phyloP scores from a whole-genome alignment of 2,329 filamentous ascomycete genomes.

The Graphiopsis chlorocephala region DNA sequence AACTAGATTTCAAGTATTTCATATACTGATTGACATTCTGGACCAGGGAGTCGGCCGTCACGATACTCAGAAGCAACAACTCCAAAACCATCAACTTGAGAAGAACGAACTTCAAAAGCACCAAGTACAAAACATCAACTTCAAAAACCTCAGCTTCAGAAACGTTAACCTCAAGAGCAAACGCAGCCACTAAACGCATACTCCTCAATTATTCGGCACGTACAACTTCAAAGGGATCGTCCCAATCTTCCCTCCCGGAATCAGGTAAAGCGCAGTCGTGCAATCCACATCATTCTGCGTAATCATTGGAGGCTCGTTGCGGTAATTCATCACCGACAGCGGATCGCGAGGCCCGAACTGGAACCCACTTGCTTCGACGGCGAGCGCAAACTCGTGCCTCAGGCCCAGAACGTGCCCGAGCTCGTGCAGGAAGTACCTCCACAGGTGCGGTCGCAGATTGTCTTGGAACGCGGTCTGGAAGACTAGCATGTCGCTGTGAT shows the following conservation, averaged over 20 bases:
- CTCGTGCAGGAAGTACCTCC: background rate
- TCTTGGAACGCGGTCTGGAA: background rate
- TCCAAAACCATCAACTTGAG: background rate
- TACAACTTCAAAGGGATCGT: background rate
- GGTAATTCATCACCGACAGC: slow-evolving; percentile 8
- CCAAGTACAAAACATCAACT: too few species aligned
- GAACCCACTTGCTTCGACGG: background rate
- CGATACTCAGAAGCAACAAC: too few species aligned
- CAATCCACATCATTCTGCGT: background rate
- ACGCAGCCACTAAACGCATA: background rate
- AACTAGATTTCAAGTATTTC: background rate
- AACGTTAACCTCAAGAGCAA: too few species aligned
- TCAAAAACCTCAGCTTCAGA: background rate
- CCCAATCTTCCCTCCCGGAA: background rate
- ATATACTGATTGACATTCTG: background rate
- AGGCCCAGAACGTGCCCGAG: background rate
- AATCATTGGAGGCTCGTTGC: slow-evolving; percentile 2
- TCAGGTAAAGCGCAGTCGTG: background rate
- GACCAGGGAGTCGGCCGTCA: background rate
- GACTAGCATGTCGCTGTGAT: background rate
- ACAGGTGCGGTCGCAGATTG: background rate
- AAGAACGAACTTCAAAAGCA: too few species aligned
- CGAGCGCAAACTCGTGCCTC: background rate
- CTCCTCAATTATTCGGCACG: background rate
- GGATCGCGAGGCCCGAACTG: background rate